Conservation (phyloP, 768 basidiomycete genomes). For the Fomitopsis pulvina region DNA sequence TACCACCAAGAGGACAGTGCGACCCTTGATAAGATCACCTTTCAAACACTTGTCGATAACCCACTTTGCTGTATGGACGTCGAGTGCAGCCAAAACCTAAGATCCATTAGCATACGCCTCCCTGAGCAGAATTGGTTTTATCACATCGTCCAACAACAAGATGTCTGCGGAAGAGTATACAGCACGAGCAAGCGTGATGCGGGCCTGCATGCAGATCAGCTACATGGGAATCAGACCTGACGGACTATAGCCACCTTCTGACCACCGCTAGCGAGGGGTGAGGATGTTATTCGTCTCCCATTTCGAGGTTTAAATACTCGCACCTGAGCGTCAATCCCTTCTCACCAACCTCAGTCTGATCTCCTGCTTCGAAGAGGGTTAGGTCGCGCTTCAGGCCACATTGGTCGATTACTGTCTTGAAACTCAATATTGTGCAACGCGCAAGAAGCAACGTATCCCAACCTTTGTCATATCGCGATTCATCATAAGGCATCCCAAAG, state of each 20-base stretch:
- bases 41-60: slow-evolving; percentile 42
- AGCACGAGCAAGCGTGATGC: slow-evolving; percentile 46
- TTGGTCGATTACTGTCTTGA: slow-evolving; percentile 26
- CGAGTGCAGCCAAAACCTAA: slow-evolving; percentile 38
- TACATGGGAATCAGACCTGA: not conserved
- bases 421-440: not conserved
- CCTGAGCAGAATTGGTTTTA: not conserved
- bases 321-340: slow-evolving; percentile 33
- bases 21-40: slow-evolving; percentile 37
- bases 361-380: slow-evolving; percentile 27
- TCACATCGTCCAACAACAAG: slow-evolving; percentile 62
- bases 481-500: slow-evolving; percentile 41
- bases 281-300: not conserved
- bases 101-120: not conserved
- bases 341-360: slow-evolving; percentile 35
- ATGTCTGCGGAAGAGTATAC: slow-evolving; percentile 53
- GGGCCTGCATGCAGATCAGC: slow-evolving; percentile 36
- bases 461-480: slow-evolving; percentile 39
- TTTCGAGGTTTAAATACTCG: not conserved
- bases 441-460: not conserved
- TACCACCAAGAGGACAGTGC: slow-evolving; percentile 47
- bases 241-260: slow-evolving; percentile 29
- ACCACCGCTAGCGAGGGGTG: slow-evolving; percentile 32
- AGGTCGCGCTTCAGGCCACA: slow-evolving; percentile 29
- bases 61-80: slow-evolving; percentile 42